Percentiles rank a stretch among this genome's conserved stretches.
Evolutionary conservation across 805 yeast species (phyloP).

Genomic region (Debaryomyces tyrocola): DNA sequence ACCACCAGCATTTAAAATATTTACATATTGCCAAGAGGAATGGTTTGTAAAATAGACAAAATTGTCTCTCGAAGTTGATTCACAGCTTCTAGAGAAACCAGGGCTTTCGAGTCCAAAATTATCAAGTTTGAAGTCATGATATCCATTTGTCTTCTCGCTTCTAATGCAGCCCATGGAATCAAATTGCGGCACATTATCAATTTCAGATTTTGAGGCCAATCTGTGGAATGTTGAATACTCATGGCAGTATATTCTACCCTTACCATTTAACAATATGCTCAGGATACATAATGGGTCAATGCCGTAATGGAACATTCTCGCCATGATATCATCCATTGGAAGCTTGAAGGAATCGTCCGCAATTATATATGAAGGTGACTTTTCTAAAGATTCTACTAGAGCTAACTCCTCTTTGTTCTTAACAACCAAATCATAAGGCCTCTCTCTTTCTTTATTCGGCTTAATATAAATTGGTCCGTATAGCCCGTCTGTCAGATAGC

Average conservation of each 20-base stretch:
- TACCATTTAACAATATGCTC: slow-evolving; percentile 30
- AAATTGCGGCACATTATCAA: slow-evolving; percentile 2
- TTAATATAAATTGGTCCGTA: slow-evolving; percentile 48
- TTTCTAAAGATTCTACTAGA: slow-evolving; percentile 24
- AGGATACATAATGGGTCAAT: slow-evolving; percentile 35
- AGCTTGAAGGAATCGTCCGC: slow-evolving; percentile 43
- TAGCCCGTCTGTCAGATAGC: slow-evolving; percentile 50
- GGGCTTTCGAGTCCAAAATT: slow-evolving; percentile 20
- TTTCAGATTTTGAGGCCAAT: slow-evolving; percentile 13
- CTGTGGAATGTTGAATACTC: slow-evolving; percentile 9
- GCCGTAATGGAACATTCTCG: slow-evolving; percentile 31
- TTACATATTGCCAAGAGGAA: slow-evolving; percentile 23
- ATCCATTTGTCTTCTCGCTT: slow-evolving; percentile 9
- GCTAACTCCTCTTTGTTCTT: slow-evolving; percentile 24
- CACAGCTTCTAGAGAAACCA: slow-evolving; percentile 22
- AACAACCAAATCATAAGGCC: slow-evolving; percentile 33
- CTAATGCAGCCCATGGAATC: slow-evolving; percentile 2
- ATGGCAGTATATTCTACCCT: slow-evolving; percentile 26
- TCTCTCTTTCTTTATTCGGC: slow-evolving; percentile 23
- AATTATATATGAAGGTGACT: slow-evolving; percentile 23
- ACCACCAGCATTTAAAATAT: slow-evolving; percentile 33
- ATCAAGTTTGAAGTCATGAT: slow-evolving; percentile 14
- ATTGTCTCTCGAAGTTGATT: slow-evolving; percentile 15
- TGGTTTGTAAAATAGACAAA: slow-evolving; percentile 21
- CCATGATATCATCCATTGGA: slow-evolving; percentile 31